Conservation (phyloP, 768 basidiomycete genomes). For the Macrolepiota fuliginosa region DNA sequence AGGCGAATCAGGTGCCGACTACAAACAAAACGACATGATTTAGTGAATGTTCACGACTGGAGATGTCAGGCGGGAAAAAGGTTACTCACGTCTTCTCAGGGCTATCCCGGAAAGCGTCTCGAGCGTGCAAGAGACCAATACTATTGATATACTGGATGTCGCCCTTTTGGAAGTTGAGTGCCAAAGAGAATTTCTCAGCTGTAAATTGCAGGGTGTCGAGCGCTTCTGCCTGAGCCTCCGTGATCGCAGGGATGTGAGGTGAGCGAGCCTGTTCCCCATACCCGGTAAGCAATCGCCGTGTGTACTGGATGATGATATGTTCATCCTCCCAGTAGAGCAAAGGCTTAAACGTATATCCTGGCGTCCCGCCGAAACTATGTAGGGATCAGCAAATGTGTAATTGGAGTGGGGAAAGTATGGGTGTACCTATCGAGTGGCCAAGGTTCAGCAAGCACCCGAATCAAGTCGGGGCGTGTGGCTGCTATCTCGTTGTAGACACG, state of each 20-base stretch:
- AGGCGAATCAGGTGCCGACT: conserved; percentile 45
- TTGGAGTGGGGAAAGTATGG: background rate
- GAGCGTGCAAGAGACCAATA: conserved; percentile 42
- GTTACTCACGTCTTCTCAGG: conserved; percentile 37
- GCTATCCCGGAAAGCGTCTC: conserved; percentile 43
- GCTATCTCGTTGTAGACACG: conserved; percentile 48
- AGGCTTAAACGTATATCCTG: conserved; percentile 34
- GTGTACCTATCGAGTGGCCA: conserved; percentile 35
- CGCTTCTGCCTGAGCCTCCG: conserved; percentile 49
- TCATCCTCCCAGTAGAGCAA: conserved; percentile 38
- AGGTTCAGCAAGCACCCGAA: conserved; percentile 37
- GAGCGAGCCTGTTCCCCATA: conserved; percentile 33
- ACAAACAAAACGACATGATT: background rate
- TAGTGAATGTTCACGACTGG: background rate
- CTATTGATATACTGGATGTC: conserved; percentile 52
- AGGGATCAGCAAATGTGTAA: background rate
- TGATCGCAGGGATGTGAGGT: conserved; percentile 39
- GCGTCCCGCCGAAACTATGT: conserved; percentile 34
- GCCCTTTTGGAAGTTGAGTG: conserved; percentile 45
- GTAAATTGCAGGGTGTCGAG: conserved; percentile 35
- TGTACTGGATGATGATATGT: conserved; percentile 43
- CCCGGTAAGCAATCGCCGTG: conserved; percentile 42
- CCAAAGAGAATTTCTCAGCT: conserved; percentile 40
- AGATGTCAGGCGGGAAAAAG: conserved; percentile 3
- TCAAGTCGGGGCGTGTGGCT: conserved; percentile 42